phyloP scores from a whole-genome alignment of 495 filamentous ascomycete genomes.

The Stereocaulon alpinum region DNA sequence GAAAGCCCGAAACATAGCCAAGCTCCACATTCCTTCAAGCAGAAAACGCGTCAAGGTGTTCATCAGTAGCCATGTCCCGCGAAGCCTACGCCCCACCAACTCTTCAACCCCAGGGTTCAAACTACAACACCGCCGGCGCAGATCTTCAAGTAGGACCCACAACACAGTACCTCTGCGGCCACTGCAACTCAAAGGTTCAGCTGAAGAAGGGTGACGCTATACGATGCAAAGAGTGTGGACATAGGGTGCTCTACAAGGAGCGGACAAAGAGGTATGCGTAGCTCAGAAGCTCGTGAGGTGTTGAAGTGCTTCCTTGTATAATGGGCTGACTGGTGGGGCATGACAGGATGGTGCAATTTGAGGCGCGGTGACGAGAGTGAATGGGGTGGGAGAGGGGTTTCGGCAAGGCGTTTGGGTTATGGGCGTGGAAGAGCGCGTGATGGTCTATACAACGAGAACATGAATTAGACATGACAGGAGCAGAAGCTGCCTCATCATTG shows the following conservation, averaged over 20 bases:
- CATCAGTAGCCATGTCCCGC: slow-evolving; percentile 39
- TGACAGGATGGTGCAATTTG: slow-evolving; percentile 87
- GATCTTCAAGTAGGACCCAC: slow-evolving; percentile 16
- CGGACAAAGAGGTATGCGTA: slow-evolving; percentile 81
- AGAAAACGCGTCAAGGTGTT: neutral
- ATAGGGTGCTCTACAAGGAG: slow-evolving; percentile 95
- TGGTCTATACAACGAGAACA: too few species aligned
- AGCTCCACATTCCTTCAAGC: too few species aligned
- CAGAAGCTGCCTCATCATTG: too few species aligned
- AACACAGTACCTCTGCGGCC: slow-evolving; percentile 74
- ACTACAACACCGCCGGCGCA: slow-evolving; percentile 10
- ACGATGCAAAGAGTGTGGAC: slow-evolving; percentile 91
- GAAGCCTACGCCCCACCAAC: slow-evolving; percentile 52
- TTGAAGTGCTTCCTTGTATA: neutral
- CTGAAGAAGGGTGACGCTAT: slow-evolving; percentile 80
- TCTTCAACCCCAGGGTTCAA: slow-evolving; percentile 13
- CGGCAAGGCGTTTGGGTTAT: too few species aligned
- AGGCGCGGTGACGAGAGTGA: slow-evolving; percentile 57
- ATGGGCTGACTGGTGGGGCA: neutral
- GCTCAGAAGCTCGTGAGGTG: neutral
- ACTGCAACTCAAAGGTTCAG: slow-evolving; percentile 74
- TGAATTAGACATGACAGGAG: too few species aligned
- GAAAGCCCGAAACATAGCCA: too few species aligned
- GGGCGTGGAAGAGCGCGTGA: too few species aligned
- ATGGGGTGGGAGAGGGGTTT: neutral